These are phyloP conservation scores for Neonectria coccinea DNA, from an alignment of 2,329 filamentous ascomycete genomes.

Conservation along the genomic window DNA sequence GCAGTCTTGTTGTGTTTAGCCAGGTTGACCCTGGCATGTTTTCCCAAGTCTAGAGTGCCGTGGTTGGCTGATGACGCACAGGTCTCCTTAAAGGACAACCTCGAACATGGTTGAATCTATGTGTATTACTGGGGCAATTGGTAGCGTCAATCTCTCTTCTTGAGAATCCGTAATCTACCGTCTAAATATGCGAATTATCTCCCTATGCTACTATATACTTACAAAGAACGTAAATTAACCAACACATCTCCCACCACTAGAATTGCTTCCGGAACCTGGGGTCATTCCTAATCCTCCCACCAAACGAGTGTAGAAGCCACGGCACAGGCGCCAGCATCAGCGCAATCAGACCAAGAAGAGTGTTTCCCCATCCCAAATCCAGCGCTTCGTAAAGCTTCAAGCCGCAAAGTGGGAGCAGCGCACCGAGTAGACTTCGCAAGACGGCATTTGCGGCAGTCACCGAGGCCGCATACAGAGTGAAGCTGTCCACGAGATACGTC, in stretches of 20 bases:
- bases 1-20: too few species aligned
- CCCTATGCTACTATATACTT: background rate
- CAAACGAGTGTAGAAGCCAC: conserved; percentile 18
- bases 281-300: conserved; percentile 15
- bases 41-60: too few species aligned
- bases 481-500: conserved; percentile 48
- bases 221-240: background rate
- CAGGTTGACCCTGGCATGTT: too few species aligned
- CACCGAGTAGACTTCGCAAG: conserved; percentile 49
- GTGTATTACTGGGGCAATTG: too few species aligned
- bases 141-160: background rate
- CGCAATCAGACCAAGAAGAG: conserved; percentile 53
- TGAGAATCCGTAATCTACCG: background rate
- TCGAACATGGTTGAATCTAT: too few species aligned
- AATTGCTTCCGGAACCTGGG: conserved; percentile 16
- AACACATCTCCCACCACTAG: background rate
- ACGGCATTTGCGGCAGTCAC: conserved; percentile 40
- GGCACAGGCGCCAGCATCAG: conserved; percentile 50
- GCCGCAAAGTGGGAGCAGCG: conserved; percentile 53
- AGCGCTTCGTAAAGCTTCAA: conserved; percentile 53
- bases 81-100: too few species aligned
- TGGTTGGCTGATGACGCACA: too few species aligned
- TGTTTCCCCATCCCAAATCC: conserved; percentile 58
- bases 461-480: conserved; percentile 39
- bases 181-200: background rate